Evolutionary conservation across 371 early-diverging fungal genomes (phyloP), one percentile per base, ranked within the genome.

Genomic region (Mucor saturninus): DNA sequence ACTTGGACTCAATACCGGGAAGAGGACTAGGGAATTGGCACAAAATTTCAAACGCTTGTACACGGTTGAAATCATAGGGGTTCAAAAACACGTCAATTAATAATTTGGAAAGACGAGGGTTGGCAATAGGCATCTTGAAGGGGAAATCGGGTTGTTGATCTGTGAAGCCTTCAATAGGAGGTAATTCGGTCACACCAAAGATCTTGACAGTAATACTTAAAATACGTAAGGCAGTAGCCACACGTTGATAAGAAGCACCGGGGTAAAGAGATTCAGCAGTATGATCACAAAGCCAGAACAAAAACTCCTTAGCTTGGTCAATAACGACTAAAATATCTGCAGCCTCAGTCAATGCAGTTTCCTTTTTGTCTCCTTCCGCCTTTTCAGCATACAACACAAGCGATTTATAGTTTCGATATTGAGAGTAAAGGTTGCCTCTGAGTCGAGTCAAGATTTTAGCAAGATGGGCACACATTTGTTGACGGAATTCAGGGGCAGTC

Each of bases 401-500:
- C 0, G 75, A 69, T 14, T 70, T 66, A 28, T 76, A 75, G 11
- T 65, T 71, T 3, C 80, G 73, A 28, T 73, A 69, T 39, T 76
- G 75, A 0, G 80, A 76, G 48, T 77, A 85, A 15, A 84, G 35
- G 64, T 83, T 87, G 6, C 83, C 83, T 6, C 80, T 72, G 13
- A 86, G 69, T 30, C 87, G 82, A 6, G 73, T 70, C 54, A 86
- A 67, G 30, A 89, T 72, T 50, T 86, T 82, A 14, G 83, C 79
- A 30, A 91, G 62, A 48, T 88, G 80, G 4, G 85, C 82, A 43
- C 80, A 79, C 49, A 91, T 73, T 59, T 83, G 86, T 66, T 93
- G 93, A n/a, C 93, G 87, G 65, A 91, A 93, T 40, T 92, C 92
- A 0, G 93, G 90, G 2, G 87, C 86, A 5, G 89, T 88, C 4